Evolutionary conservation across 1,139 yeast species (phyloP).

Genomic region (Geotrichum histeridarum): DNA sequence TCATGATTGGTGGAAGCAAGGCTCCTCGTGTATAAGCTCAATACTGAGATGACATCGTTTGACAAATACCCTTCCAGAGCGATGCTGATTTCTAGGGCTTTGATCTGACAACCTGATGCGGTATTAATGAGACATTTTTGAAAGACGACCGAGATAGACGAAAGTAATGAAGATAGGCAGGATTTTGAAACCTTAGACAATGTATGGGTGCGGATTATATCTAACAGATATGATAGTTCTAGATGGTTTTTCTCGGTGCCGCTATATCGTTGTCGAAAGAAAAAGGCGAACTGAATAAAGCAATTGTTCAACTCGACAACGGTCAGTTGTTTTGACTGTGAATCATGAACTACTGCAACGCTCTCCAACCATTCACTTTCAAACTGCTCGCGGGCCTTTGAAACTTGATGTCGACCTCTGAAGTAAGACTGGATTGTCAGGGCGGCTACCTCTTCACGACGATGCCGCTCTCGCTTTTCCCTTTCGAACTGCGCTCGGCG

Average conservation of each 20-base stretch:
- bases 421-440: constrained; percentile 44
- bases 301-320: constrained; percentile 6
- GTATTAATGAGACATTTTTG: background rate
- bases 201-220: background rate
- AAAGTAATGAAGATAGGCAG: background rate
- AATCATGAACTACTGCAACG: constrained; percentile 3
- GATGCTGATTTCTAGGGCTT: background rate
- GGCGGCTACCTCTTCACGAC: constrained; percentile 40
- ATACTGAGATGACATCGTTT: background rate
- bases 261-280: constrained; percentile 20
- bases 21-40: constrained; percentile 1
- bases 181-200: background rate
- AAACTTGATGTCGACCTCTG: constrained; percentile 26
- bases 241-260: constrained; percentile 14
- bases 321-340: constrained; percentile 1
- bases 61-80: background rate
- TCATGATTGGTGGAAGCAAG: background rate
- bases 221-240: background rate
- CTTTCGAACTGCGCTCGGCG: constrained; percentile 64
- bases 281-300: constrained; percentile 17
- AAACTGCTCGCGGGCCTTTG: constrained; percentile 19
- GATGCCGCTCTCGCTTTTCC: constrained; percentile 42
- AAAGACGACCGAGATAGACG: background rate
- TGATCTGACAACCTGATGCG: constrained; percentile 5
- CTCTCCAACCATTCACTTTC: constrained; percentile 23